Percentiles rank a stretch among this genome's conserved stretches.
Conservation (phyloP, 2,329 filamentous ascomycete genomes). For the Zymoseptoria pseudotritici region DNA sequence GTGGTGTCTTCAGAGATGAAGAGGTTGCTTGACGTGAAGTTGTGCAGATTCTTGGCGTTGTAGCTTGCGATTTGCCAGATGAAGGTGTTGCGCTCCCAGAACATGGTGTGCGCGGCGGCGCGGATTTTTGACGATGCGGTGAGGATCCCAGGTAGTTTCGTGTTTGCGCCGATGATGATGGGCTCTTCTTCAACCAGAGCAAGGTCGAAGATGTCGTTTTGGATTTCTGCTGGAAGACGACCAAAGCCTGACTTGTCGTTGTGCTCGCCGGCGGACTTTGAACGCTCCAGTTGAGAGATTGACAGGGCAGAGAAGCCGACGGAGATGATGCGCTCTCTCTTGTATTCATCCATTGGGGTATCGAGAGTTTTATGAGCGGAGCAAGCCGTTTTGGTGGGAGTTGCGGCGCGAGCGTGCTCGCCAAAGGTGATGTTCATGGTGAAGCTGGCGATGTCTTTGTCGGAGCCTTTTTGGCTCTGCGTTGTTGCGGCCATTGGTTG, state of each 20-base stretch:
- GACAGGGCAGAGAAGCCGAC: not conserved
- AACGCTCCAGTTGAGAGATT: not conserved
- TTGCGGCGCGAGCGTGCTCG: too few species aligned
- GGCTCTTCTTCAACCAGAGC: not conserved
- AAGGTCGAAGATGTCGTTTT: not conserved
- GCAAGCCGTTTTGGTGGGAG: not conserved
- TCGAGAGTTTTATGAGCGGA: not conserved
- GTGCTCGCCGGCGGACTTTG: not conserved
- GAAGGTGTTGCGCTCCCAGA: not conserved
- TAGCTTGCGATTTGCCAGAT: not conserved
- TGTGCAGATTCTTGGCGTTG: not conserved
- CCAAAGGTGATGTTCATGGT: not conserved
- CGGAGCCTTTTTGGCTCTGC: not conserved
- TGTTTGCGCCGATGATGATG: not conserved
- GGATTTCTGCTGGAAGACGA: not conserved
- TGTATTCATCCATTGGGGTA: not conserved
- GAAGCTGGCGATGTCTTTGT: not conserved
- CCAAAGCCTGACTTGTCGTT: not conserved
- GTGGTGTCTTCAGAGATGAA: not conserved
- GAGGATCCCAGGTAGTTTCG: not conserved
- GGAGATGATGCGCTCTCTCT: not conserved
- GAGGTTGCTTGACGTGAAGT: not conserved
- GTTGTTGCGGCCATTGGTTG: not conserved
- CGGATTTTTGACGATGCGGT: not conserved
- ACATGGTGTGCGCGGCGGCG: not conserved